Evolutionary conservation across 164 flowering plant species (phyloP), one percentile per base, ranked within the genome.

Genomic region (Paratinospora sagittata): DNA sequence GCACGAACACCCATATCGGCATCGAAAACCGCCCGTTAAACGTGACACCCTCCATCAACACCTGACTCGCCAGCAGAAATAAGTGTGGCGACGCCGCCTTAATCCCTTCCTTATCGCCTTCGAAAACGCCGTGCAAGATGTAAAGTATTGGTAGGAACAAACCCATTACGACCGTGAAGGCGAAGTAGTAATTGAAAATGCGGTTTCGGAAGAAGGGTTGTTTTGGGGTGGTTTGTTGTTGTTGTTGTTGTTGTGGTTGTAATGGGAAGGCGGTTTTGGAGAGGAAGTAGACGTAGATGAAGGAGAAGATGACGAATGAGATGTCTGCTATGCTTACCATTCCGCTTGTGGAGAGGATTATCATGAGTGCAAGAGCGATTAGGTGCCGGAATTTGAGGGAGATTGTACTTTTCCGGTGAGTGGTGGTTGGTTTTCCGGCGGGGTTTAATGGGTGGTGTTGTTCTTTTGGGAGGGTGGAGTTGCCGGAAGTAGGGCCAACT

Each of bases 31-130:
- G n/a, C 17, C 67, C 69, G 3, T 85, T 75, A 69, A 73, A 81
- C 4, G 92, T 71, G 13, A 84, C n/a, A 0, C 85, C 89, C 65
- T 86, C 89, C 91, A 91, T 86, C 77, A 88, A 87, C 8, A 89
- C 81, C 36, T 89, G 97, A 66, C 89, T 77, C 0, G 94, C 79
- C 0, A 91, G 75, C 0, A 94, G 84, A 67, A 89, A 89, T 0
- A 90, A 78, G 62, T 90, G 97, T 0, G 97, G 92, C 0, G 86
- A 81, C 0, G 97, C 92, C 0, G 92, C 90, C 37, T 74, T 77
- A 65, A 88, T 82, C 0, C 89, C 93, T 30, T 81, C 78, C 63
- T 83, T 78, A 23, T 90, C 90, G 0, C 90, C 93, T 67, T 81
- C 84, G 16, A 78, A 55, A 14, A 93, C 62, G 6, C 92, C 95